phyloP scores from a whole-genome alignment of 305 asterid species.

The Rubia balearica region DNA sequence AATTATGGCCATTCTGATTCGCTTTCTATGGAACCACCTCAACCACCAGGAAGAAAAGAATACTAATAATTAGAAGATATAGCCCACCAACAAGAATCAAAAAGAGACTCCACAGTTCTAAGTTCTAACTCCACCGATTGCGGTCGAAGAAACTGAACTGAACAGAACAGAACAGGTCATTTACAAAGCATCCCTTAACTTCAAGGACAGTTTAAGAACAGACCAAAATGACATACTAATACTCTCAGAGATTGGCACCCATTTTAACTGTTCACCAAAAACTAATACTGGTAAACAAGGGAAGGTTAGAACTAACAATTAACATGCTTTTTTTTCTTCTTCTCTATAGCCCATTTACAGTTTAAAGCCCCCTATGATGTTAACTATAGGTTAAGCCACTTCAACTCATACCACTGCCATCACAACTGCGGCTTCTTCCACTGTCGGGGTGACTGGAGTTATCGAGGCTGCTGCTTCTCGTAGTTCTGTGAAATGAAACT shows the following conservation, averaged over 20 bases:
- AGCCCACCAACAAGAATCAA: background rate
- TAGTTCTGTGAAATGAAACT: constrained; percentile 66
- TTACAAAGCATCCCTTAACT: constrained; percentile 16
- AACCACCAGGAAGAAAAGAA: background rate
- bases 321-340: constrained; percentile 20
- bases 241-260: constrained; percentile 19
- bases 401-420: constrained; percentile 18
- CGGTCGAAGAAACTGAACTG: constrained; percentile 5
- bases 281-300: constrained; percentile 3
- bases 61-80: background rate
- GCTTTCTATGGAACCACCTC: background rate
- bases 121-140: background rate
- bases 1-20: constrained; percentile 1
- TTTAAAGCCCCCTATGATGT: constrained; percentile 17
- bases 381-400: constrained; percentile 20
- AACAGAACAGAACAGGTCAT: constrained; percentile 12
- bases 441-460: constrained; percentile 15
- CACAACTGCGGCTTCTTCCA: constrained; percentile 25
- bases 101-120: background rate
- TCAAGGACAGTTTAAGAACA: constrained; percentile 5
- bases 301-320: constrained; percentile 25
- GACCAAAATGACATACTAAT: background rate
- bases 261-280: constrained; percentile 14
- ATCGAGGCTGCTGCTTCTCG: constrained; percentile 18
- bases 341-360: constrained; percentile 22